These are phyloP conservation scores for Phytopythium kandeliae DNA, from an alignment of 352 stramenopile genomes.

Conservation along the genomic window DNA sequence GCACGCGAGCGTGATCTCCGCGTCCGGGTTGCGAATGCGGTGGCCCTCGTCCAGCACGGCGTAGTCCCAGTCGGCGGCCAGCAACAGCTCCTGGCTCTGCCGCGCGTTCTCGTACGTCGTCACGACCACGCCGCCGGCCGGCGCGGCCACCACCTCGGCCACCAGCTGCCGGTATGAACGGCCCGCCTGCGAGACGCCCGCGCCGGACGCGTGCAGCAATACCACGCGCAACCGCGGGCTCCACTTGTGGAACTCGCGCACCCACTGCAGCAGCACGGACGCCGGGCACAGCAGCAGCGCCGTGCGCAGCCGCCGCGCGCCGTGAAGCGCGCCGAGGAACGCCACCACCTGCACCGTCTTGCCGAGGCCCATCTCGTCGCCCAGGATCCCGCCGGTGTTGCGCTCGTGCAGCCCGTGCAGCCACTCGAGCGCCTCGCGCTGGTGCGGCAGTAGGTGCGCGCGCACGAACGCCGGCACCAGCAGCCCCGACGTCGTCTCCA, in stretches of 20 bases:
- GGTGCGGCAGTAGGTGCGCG: slow-evolving; percentile 89
- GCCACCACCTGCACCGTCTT: slow-evolving; percentile 94
- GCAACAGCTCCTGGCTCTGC: slow-evolving; percentile 86
- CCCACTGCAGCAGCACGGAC: slow-evolving; percentile 95
- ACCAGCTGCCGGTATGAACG: slow-evolving; percentile 54
- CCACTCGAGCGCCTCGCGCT: slow-evolving; percentile 95
- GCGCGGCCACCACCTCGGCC: slow-evolving; percentile 41
- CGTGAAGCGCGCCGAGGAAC: slow-evolving; percentile 77
- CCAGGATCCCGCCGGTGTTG: slow-evolving; percentile 96
- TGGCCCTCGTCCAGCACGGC: slow-evolving; percentile 98
- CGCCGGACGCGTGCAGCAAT: slow-evolving; percentile 86
- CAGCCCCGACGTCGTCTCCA: slow-evolving; percentile 60
- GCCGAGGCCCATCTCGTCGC: slow-evolving; percentile 95
- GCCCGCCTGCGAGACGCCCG: slow-evolving; percentile 34
- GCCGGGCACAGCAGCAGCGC: slow-evolving; percentile 94
- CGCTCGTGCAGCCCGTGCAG: slow-evolving; percentile 95
- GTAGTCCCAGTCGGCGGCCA: slow-evolving; percentile 94
- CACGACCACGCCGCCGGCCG: slow-evolving; percentile 86
- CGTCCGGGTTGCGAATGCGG: slow-evolving; percentile 98
- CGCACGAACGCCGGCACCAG: slow-evolving; percentile 67
- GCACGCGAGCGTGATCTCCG: slow-evolving; percentile 94
- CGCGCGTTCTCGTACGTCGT: slow-evolving; percentile 97
- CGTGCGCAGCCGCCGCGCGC: slow-evolving; percentile 40
- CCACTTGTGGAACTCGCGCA: slow-evolving; percentile 94
- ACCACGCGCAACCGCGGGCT: slow-evolving; percentile 84